Conservation (phyloP, 1,139 yeast species). For the Zygosaccharomyces pseudobailii region DNA sequence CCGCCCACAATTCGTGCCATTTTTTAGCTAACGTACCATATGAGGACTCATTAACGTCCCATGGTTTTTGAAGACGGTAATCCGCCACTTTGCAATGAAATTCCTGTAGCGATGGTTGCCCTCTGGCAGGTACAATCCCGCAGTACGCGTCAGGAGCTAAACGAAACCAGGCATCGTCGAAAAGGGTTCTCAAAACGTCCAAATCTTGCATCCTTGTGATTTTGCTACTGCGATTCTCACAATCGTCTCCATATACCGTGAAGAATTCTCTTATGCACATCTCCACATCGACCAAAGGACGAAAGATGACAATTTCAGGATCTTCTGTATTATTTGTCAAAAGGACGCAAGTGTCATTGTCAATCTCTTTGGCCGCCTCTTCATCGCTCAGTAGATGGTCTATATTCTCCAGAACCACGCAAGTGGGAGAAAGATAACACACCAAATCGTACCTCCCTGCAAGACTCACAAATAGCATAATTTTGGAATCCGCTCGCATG, state of each 20-base stretch:
- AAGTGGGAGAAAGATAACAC: constrained; percentile 31
- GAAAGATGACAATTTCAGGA: constrained; percentile 25
- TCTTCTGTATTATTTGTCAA: constrained; percentile 13
- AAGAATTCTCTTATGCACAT: constrained; percentile 34
- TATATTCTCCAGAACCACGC: constrained; percentile 26
- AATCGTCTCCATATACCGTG: constrained; percentile 27
- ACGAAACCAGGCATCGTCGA: constrained; percentile 32
- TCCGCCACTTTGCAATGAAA: constrained; percentile 16
- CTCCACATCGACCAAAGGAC: constrained; percentile 30
- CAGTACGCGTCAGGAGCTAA: constrained; percentile 23
- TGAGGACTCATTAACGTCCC: constrained; percentile 13
- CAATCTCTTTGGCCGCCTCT: constrained; percentile 27
- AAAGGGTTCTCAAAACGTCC: constrained; percentile 25
- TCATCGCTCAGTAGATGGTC: constrained; percentile 28
- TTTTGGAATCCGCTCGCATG: constrained; percentile 14
- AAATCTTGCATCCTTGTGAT: constrained; percentile 19
- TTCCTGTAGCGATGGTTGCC: neutral
- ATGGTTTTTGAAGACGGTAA: constrained; percentile 21
- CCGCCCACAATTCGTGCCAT: constrained; percentile 11
- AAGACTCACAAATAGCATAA: constrained; percentile 24
- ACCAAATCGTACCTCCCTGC: constrained; percentile 24
- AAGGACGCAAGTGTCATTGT: constrained; percentile 24
- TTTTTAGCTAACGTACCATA: constrained; percentile 2
- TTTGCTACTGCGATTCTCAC: constrained; percentile 18
- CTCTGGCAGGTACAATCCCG: neutral